phyloP scores from a whole-genome alignment of 2,329 filamentous ascomycete species.

The Diatrype stigma region DNA sequence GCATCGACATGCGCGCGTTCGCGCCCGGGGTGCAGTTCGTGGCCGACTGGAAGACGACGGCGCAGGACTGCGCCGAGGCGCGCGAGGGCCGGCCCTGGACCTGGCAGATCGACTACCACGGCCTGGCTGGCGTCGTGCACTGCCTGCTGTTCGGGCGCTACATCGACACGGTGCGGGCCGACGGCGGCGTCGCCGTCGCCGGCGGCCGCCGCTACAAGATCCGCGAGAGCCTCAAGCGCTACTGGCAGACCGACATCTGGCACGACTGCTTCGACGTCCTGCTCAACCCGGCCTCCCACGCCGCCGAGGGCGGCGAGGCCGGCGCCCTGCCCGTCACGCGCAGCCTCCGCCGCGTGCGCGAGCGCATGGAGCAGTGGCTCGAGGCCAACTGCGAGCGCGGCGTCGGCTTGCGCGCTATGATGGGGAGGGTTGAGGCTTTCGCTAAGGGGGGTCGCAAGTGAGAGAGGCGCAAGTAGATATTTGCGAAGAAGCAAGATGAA shows the following conservation, averaged over 20 bases:
- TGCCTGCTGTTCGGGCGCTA: constrained; percentile 90
- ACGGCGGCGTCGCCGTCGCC: constrained; percentile 50
- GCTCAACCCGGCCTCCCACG: constrained; percentile 71
- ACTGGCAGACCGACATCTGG: constrained; percentile 97
- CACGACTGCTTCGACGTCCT: constrained; percentile 74
- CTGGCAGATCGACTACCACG: constrained; percentile 95
- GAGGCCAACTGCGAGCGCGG: constrained; percentile 79
- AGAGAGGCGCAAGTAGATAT: neutral
- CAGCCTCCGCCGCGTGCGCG: constrained; percentile 64
- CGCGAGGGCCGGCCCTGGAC: constrained; percentile 93
- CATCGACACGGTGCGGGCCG: constrained; percentile 70
- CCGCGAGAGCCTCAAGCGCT: constrained; percentile 80
- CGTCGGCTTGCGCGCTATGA: constrained; percentile 63
- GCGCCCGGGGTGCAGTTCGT: constrained; percentile 75
- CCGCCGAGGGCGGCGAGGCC: constrained; percentile 60
- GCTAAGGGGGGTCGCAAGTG: constrained; percentile 15
- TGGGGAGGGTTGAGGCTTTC: constrained; percentile 58
- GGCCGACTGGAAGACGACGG: constrained; percentile 87
- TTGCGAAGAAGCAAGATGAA: neutral
- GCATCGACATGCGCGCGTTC: constrained; percentile 90
- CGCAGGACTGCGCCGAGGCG: constrained; percentile 92
- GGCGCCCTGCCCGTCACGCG: constrained; percentile 67
- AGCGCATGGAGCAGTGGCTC: constrained; percentile 81
- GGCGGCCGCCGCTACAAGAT: constrained; percentile 71
- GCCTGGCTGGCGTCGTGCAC: constrained; percentile 83